Evolutionary conservation across 208 protist genomes (phyloP).

Genomic region (Novymonas esmeraldas): DNA sequence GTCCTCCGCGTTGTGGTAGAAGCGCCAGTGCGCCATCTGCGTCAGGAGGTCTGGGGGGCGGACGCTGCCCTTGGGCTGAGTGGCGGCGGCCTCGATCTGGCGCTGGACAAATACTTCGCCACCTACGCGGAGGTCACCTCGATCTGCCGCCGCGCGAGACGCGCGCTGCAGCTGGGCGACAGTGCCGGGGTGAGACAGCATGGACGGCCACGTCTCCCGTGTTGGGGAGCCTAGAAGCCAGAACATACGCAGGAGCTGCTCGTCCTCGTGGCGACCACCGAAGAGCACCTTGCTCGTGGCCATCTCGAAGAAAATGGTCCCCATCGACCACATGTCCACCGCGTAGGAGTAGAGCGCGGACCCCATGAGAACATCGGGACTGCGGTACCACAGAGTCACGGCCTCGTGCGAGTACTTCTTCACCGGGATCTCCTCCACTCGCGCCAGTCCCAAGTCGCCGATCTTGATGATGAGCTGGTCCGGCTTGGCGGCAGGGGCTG

Average conservation of each 20-base stretch:
- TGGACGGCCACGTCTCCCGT: constrained; percentile 93
- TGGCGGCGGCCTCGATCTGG: constrained; percentile 1
- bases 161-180: constrained; percentile 42
- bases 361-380: constrained; percentile 93
- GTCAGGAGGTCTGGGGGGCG: constrained; percentile 24
- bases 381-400: constrained; percentile 95
- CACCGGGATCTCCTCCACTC: constrained; percentile 90
- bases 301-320: constrained; percentile 95
- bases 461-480: constrained; percentile 74
- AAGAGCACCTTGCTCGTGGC: constrained; percentile 88
- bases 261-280: constrained; percentile 83
- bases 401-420: constrained; percentile 94
- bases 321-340: constrained; percentile 94
- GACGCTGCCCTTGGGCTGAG: constrained; percentile 11
- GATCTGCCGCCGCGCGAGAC: constrained; percentile 18
- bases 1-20: constrained; percentile 26
- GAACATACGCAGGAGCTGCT: constrained; percentile 92
- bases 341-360: constrained; percentile 77
- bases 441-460: constrained; percentile 89
- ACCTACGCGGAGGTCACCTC: constrained; percentile 15
- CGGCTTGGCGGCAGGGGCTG: background rate
- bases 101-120: constrained; percentile 19
- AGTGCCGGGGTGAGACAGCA: constrained; percentile 67
- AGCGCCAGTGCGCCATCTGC: constrained; percentile 27
- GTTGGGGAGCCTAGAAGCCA: constrained; percentile 94